Evolutionary conservation across 306 rosid species (phyloP).

Genomic region (Purshia tridentata): DNA sequence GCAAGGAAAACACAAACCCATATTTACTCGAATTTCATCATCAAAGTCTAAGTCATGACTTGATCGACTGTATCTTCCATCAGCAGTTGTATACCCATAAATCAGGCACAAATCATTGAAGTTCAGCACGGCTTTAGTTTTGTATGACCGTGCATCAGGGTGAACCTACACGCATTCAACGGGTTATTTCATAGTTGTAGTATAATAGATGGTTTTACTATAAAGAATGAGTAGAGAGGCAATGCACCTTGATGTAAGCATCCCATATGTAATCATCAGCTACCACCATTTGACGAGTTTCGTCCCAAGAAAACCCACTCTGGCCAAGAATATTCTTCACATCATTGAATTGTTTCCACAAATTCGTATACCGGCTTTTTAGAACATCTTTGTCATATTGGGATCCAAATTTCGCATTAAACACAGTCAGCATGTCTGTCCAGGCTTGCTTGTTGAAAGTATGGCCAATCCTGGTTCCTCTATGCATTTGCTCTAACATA

Average conservation of each 20-base stretch:
- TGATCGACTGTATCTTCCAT: slow-evolving; percentile 83
- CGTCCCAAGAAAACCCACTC: slow-evolving; percentile 78
- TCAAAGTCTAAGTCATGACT: slow-evolving; percentile 67
- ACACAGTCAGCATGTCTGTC: slow-evolving; percentile 64
- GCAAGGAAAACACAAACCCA: slow-evolving; percentile 35
- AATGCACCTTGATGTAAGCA: slow-evolving; percentile 49
- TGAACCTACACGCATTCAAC: slow-evolving; percentile 37
- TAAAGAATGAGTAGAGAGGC: neutral
- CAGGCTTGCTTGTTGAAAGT: slow-evolving; percentile 76
- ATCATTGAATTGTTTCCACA: slow-evolving; percentile 84
- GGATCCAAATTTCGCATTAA: slow-evolving; percentile 61
- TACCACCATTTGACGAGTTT: slow-evolving; percentile 59
- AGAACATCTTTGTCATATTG: slow-evolving; percentile 73
- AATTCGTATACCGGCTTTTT: slow-evolving; percentile 63
- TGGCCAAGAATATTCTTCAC: slow-evolving; percentile 57
- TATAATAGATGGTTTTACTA: neutral
- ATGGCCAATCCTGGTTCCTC: slow-evolving; percentile 65
- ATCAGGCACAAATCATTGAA: slow-evolving; percentile 66
- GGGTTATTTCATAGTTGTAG: slow-evolving; percentile 4
- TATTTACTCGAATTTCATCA: slow-evolving; percentile 46
- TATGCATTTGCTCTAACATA: slow-evolving; percentile 70
- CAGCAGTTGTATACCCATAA: slow-evolving; percentile 62
- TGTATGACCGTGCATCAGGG: slow-evolving; percentile 63
- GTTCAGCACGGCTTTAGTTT: slow-evolving; percentile 55
- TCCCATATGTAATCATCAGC: slow-evolving; percentile 73